These are phyloP conservation scores for Dalbergia cultrata DNA, from an alignment of 306 rosid species.

Conservation along the genomic window DNA sequence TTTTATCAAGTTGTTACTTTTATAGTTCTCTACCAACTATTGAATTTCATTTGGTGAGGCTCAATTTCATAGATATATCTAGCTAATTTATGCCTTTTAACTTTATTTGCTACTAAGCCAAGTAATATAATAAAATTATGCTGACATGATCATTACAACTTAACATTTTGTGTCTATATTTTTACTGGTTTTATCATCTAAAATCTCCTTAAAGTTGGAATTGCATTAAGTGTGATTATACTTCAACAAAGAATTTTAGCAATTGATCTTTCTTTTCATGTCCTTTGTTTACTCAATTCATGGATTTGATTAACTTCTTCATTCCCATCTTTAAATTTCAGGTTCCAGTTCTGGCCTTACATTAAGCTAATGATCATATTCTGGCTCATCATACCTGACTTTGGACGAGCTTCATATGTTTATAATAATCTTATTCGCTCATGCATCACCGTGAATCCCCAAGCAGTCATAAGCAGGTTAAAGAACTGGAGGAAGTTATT, in stretches of 20 bases:
- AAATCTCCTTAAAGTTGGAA: not conserved
- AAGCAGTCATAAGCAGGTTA: constrained; percentile 33
- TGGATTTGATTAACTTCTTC: constrained; percentile 14
- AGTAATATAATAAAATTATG: not conserved
- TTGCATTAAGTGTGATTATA: no score
- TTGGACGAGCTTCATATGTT: constrained; percentile 59
- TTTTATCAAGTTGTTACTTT: not conserved
- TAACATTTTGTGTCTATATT: not conserved
- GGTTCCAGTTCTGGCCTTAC: constrained; percentile 64
- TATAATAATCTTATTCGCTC: constrained; percentile 49
- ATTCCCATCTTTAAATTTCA: constrained; percentile 39
- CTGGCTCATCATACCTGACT: constrained; percentile 59
- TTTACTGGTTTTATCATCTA: constrained; percentile 3
- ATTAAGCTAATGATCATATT: constrained; percentile 59
- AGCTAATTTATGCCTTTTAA: not conserved
- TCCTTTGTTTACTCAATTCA: not conserved
- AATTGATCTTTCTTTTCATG: not conserved
- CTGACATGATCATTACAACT: not conserved
- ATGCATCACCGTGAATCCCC: constrained; percentile 37
- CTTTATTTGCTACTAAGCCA: not conserved
- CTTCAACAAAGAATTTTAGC: no score
- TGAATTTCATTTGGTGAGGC: not conserved
- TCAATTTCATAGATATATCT: not conserved
- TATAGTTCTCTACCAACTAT: not conserved
- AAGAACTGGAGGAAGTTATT: constrained; percentile 40